Base-by-base conservation (phyloP, 2,329 filamentous ascomycete genomes). In the Fusarium subtropicale region DNA sequence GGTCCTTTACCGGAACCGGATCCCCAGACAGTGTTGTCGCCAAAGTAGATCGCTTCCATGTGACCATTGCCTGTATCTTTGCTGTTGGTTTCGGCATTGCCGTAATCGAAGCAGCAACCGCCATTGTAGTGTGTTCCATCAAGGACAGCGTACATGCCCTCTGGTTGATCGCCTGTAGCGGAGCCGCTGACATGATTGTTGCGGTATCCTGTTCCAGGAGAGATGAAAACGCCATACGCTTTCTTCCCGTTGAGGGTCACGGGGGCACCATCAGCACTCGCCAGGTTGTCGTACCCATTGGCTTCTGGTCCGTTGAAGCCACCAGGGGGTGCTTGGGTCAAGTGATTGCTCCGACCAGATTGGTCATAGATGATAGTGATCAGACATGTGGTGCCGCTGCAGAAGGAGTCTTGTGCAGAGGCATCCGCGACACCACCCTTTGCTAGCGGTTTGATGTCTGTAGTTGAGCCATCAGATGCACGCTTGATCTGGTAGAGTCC, bases 21-120 rank as follows among this genome's bases (percentile, higher is more conserved):
- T 20, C 88, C 88, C 86, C 87, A 90, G 68, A 62, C 61, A 0
- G 81, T 87, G 75, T 73, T 84, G 74, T 80, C 79, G 1, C 89
- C 89, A 71, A 83, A 91, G 82, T 91, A 91, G 60, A 91, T 87
- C 56, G 89, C 87, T 74, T 91, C 89, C 89, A 91, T 91, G 72
- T 90, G 88, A 18, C 87, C 89, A 55, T 86, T 84, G 4, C 89
- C 89, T 0, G 87, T 86, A 61, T 88, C 86, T 3, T 4, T 64
- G 60, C 74, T 84, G 75, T 69, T 87, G 4, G 80, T 82, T 78
- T 88, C 86, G 0, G 64, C 64, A 5, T 67, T 67, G 1, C 64
- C 64, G 5, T 67, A 67, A 7, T 67, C 64, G 6, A 67, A 67
- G 12, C 64, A 67, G n/a, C 64, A 67, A 10, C 9, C 64, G 0